phyloP scores from a whole-genome alignment of 2,329 filamentous ascomycete genomes.

The Mollisia scopiformis region DNA sequence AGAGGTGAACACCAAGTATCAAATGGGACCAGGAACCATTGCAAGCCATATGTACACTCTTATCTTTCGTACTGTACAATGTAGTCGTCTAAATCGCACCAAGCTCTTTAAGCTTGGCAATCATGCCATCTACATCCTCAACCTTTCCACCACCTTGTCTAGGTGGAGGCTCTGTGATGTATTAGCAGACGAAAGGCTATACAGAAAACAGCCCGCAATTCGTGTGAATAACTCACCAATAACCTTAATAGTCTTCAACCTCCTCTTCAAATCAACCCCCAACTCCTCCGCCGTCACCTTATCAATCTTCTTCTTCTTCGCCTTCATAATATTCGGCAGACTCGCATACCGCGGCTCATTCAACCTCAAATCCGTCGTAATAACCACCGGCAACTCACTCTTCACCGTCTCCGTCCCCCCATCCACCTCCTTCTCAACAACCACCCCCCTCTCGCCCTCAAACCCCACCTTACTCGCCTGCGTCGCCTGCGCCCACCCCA shows the following conservation, averaged over 20 bases:
- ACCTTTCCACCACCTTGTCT: conserved; percentile 96
- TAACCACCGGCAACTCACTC: conserved; percentile 85
- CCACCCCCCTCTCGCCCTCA: conserved; percentile 62
- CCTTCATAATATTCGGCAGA: conserved; percentile 99
- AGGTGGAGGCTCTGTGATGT: conserved; percentile 71
- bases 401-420: conserved; percentile 89
- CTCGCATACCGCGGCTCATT: conserved; percentile 96
- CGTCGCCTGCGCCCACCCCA: conserved; percentile 94
- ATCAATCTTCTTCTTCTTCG: conserved; percentile 98
- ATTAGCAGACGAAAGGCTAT: conserved; percentile 18
- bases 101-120: conserved; percentile 92
- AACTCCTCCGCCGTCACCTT: conserved; percentile 88
- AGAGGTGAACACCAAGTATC: neutral
- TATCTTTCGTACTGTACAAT: conserved; percentile 4
- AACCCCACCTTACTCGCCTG: conserved; percentile 87
- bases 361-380: conserved; percentile 91
- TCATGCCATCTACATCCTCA: conserved; percentile 93
- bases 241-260: conserved; percentile 90
- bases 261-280: conserved; percentile 72
- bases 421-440: conserved; percentile 90
- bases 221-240: conserved; percentile 69
- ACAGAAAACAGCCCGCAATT: neutral
- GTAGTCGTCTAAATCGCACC: conserved; percentile 59
- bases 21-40: neutral
- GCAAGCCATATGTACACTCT: conserved; percentile 5